Evolutionary conservation across 2,329 filamentous ascomycete species (phyloP).

Genomic region (Colletotrichum sublineola): DNA sequence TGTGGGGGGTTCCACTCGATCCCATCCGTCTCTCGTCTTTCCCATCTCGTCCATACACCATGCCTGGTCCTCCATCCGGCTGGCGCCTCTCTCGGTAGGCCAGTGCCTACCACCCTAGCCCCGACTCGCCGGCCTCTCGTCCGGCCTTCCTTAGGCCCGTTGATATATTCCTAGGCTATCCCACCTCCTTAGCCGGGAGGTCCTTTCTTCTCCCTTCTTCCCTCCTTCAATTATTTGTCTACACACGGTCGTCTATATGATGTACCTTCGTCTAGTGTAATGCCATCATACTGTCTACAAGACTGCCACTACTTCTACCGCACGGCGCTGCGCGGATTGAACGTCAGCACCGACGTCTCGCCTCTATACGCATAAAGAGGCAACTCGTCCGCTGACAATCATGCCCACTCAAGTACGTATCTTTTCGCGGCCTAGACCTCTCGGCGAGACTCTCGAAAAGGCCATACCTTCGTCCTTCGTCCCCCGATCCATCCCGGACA

Average conservation of each 20-base stretch:
- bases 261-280: conserved; percentile 62
- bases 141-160: conserved; percentile 39
- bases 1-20: conserved; percentile 42
- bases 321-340: conserved; percentile 87
- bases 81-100: conserved; percentile 17
- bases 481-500: conserved; percentile 58
- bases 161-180: conserved; percentile 36
- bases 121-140: conserved; percentile 15
- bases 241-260: conserved; percentile 28
- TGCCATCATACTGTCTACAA: conserved; percentile 86
- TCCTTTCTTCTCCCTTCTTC: neutral
- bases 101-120: conserved; percentile 26
- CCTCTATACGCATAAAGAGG: conserved; percentile 76
- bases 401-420: conserved; percentile 56
- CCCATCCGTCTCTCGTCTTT: conserved; percentile 35
- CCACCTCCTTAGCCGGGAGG: conserved; percentile 15
- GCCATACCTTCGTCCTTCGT: conserved; percentile 53
- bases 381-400: conserved; percentile 45
- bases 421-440: conserved; percentile 75
- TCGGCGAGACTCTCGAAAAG: conserved; percentile 76
- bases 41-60: conserved; percentile 21
- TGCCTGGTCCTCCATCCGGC: neutral
- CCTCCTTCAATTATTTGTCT: neutral
- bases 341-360: conserved; percentile 83
- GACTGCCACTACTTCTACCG: conserved; percentile 95